These are phyloP conservation scores for Sphaerulina musiva DNA, from an alignment of 2,329 filamentous ascomycete species.

Conservation along the genomic window DNA sequence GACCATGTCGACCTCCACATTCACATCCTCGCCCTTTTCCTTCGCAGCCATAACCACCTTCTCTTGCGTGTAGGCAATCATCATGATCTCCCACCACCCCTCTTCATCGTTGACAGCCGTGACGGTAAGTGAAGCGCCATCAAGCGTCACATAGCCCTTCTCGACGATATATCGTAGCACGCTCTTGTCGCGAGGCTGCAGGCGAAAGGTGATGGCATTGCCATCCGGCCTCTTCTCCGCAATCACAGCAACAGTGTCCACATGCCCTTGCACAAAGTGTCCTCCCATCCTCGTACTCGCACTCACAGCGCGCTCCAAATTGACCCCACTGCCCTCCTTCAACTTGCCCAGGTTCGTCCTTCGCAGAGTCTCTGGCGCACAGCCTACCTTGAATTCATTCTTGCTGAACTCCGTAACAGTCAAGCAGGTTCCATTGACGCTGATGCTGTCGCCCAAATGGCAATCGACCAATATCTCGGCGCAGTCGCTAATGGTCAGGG, in stretches of 20 bases:
- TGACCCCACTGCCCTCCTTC: constrained; percentile 61
- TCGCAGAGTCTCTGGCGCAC: constrained; percentile 90
- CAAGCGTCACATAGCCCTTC: constrained; percentile 91
- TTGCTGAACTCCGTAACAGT: constrained; percentile 71
- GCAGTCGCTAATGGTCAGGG: constrained; percentile 72
- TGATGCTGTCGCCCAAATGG: constrained; percentile 86
- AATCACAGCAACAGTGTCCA: constrained; percentile 81
- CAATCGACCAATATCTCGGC: constrained; percentile 75
- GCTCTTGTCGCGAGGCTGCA: constrained; percentile 61
- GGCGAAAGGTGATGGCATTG: constrained; percentile 80
- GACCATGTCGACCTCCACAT: constrained; percentile 87
- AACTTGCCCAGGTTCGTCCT: constrained; percentile 88
- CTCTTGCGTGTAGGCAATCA: constrained; percentile 94
- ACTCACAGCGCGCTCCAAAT: constrained; percentile 88
- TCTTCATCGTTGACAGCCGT: constrained; percentile 78
- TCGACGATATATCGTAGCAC: constrained; percentile 85
- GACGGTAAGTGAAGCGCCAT: constrained; percentile 89
- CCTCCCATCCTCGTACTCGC: constrained; percentile 93
- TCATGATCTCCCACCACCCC: constrained; percentile 92
- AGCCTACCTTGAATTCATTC: constrained; percentile 75
- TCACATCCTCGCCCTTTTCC: constrained; percentile 71
- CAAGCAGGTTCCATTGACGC: constrained; percentile 91
- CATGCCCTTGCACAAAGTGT: constrained; percentile 96
- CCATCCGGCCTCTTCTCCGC: constrained; percentile 69
- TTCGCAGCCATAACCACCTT: constrained; percentile 78